These are phyloP conservation scores for Clavariopsis aquatica DNA, from an alignment of 495 filamentous ascomycete genomes.

Conservation along the genomic window DNA sequence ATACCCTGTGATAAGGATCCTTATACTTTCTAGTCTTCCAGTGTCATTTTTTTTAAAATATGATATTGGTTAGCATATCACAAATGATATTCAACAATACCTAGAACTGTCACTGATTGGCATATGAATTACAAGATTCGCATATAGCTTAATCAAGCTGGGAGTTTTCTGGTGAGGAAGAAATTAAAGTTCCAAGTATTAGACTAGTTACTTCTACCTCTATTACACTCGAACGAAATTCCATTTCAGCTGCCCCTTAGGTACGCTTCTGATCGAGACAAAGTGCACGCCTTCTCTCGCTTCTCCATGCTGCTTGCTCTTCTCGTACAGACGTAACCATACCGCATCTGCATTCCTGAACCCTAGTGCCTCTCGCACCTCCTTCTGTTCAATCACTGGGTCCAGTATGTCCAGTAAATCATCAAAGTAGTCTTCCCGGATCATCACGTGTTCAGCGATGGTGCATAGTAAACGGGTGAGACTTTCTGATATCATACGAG, in stretches of 20 bases:
- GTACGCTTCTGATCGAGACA: background rate
- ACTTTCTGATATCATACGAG: slow-evolving; percentile 60
- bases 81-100: too few species aligned
- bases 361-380: slow-evolving; percentile 58
- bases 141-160: too few species aligned
- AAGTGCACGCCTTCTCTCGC: too few species aligned
- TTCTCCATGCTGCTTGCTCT: background rate
- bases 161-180: too few species aligned
- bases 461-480: slow-evolving; percentile 55
- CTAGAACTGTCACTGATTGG: too few species aligned
- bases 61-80: too few species aligned
- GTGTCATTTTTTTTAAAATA: too few species aligned
- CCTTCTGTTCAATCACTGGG: slow-evolving; percentile 52
- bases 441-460: slow-evolving; percentile 57
- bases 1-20: too few species aligned
- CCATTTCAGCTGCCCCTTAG: slow-evolving; percentile 1
- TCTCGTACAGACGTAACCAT: slow-evolving; percentile 54
- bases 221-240: slow-evolving; percentile 11
- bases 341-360: slow-evolving; percentile 68
- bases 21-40: too few species aligned
- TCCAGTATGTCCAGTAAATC: slow-evolving; percentile 63
- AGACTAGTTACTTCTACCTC: background rate
- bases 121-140: too few species aligned
- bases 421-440: slow-evolving; percentile 67
- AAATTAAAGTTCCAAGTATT: background rate